Base-by-base conservation (phyloP, 345 rosid species). In the Salix suchowensis region DNA sequence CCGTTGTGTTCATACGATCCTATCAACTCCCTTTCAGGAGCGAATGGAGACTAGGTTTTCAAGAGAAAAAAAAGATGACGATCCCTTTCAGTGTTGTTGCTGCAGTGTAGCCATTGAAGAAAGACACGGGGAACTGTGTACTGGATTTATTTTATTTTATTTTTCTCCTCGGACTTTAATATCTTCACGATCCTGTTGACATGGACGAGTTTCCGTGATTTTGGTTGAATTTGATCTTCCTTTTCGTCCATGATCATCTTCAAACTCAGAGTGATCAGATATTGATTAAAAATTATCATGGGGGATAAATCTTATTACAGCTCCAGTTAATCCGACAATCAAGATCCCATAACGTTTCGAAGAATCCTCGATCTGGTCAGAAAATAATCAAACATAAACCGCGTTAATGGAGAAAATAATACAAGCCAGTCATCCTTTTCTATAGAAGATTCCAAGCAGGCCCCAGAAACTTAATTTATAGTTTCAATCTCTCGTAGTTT, bases 161-260 rank as follows among this genome's bases (percentile, higher is more conserved):
- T 28, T 70, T 23, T 7, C 36, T 11, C 1, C 18, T 26, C 73
- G 66, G 62, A 21, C 30, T 23, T 5, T 26, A 62, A 75, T 71
- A 44, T 12, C 73, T 67, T 28, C 40, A 66, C 55, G 81, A 66
- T 64, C 42, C 65, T 55, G 78, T 61, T 70, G 77, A 73, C 58
- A 76, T 28, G 79, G 61, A 76, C 77, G 72, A 19, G 16, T 30
- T 76, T 77, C 79, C 85, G 79, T 86, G 85, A 86, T 80, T 82
- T 80, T 61, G 82, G 86, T 24, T 24, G 24, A 24, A 81, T 85
- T 55, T 54, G 61, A 52, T 5, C 55, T 15, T 18, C 55, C 55
- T 50, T 2, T 52, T 18, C 21, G 3, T 19, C 1, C 55, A 16
- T 1, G 18, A 15, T 50, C 55, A 16, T 50, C 55, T 44, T 42